These are phyloP conservation scores for Pseudogymnoascus sp. DNA, from an alignment of 2,329 filamentous ascomycete genomes.

Conservation along the genomic window DNA sequence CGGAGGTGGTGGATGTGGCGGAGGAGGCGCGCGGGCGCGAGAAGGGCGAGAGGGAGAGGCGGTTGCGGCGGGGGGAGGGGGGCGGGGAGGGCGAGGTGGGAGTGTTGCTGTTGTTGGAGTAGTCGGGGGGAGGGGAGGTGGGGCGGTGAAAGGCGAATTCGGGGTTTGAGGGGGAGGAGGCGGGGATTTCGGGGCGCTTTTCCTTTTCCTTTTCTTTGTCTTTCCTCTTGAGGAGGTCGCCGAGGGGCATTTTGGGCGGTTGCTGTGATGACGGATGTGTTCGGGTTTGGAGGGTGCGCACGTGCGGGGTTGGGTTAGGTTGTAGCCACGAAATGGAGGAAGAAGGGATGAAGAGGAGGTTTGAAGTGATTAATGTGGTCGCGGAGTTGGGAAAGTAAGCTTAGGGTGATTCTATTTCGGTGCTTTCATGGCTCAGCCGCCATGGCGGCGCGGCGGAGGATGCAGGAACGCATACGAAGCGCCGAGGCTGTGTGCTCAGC, in stretches of 20 bases:
- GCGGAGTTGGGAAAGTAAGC: background rate
- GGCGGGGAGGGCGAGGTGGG: no score
- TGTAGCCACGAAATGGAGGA: background rate
- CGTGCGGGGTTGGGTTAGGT: background rate
- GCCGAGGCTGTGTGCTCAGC: conserved; percentile 3
- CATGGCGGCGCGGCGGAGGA: background rate
- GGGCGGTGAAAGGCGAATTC: conserved; percentile 79
- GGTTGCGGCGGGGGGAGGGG: no score
- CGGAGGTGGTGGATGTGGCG: no score
- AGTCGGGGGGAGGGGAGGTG: conserved; percentile 72
- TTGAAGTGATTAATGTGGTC: background rate
- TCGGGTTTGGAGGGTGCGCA: background rate
- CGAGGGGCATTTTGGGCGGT: conserved; percentile 45
- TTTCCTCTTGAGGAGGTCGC: conserved; percentile 52
- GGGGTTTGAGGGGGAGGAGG: conserved; percentile 32
- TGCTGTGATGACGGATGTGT: background rate
- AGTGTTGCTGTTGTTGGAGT: no score
- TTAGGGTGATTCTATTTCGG: background rate
- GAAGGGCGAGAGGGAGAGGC: no score
- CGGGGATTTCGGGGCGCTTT: conserved; percentile 16
- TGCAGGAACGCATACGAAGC: background rate
- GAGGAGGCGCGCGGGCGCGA: no score
- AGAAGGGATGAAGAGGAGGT: background rate
- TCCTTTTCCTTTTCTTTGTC: conserved; percentile 31
- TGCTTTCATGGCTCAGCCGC: background rate